phyloP scores from a whole-genome alignment of 2,329 filamentous ascomycete species.

The Septoria linicola region DNA sequence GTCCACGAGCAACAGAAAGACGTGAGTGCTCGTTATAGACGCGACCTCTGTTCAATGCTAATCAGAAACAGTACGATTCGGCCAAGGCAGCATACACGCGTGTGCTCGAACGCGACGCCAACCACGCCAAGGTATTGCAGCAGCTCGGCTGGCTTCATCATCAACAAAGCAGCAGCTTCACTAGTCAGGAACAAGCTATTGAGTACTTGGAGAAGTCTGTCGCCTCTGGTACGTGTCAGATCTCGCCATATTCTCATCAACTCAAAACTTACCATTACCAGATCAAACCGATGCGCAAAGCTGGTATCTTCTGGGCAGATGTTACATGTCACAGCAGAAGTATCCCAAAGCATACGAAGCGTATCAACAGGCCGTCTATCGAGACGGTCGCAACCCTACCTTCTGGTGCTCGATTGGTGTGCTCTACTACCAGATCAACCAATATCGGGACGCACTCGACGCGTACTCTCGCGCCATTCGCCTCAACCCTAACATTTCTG shows the following conservation, averaged over 20 bases:
- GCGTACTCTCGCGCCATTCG: conserved; percentile 96
- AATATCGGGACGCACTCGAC: conserved; percentile 96
- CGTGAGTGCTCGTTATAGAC: conserved; percentile 56
- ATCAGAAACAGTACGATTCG: conserved; percentile 70
- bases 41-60: conserved; percentile 23
- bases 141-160: conserved; percentile 98
- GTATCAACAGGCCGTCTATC: conserved; percentile 97
- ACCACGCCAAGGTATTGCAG: conserved; percentile 96
- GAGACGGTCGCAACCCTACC: conserved; percentile 93
- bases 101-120: conserved; percentile 90
- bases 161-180: conserved; percentile 87
- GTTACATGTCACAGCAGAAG: conserved; percentile 99
- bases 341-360: conserved; percentile 98
- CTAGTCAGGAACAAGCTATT: conserved; percentile 92
- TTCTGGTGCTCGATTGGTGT: conserved; percentile 99
- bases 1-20: conserved; percentile 99
- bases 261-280: conserved; percentile 39
- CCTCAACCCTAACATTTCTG: conserved; percentile 95
- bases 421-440: conserved; percentile 98
- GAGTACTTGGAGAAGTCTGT: conserved; percentile 98
- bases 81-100: conserved; percentile 90
- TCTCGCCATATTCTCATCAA: background rate
- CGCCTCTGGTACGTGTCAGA: conserved; percentile 67
- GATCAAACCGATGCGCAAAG: conserved; percentile 95
- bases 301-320: conserved; percentile 95